Conservation (phyloP, 768 basidiomycete species). For the Tulasnella sp. region DNA sequence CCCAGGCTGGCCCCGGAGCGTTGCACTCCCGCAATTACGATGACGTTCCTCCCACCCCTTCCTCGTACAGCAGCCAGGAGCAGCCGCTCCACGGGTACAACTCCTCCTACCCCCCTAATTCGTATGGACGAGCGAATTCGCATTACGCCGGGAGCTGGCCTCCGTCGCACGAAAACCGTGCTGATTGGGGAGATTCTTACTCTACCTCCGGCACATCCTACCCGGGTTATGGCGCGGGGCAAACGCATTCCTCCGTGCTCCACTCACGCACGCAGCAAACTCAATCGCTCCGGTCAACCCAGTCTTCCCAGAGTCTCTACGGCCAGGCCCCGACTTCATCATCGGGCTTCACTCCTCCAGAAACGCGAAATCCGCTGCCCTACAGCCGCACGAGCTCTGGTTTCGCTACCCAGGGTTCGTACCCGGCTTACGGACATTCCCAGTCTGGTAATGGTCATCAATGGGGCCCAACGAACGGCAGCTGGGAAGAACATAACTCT, state of each 20-base stretch:
- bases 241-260: neutral
- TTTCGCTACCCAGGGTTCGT: neutral
- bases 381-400: neutral
- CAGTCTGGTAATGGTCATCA: neutral
- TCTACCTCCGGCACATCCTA: neutral
- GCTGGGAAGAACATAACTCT: neutral
- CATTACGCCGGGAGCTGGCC: slow-evolving; percentile 9
- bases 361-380: neutral
- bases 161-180: neutral
- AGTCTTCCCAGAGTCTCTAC: neutral
- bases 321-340: neutral
- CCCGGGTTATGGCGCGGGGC: neutral
- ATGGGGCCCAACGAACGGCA: neutral
- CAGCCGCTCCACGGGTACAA: slow-evolving; percentile 6
- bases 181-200: neutral
- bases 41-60: slow-evolving; percentile 14
- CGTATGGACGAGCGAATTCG: neutral
- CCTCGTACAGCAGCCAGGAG: slow-evolving; percentile 12
- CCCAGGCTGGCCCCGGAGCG: neutral
- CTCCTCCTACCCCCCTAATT: neutral
- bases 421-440: neutral
- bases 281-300: neutral
- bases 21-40: neutral
- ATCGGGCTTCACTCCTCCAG: neutral
- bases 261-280: slow-evolving; percentile 3